Base-by-base conservation (phyloP, 2,329 filamentous ascomycete species). In the Plectosphaerella sp. region DNA sequence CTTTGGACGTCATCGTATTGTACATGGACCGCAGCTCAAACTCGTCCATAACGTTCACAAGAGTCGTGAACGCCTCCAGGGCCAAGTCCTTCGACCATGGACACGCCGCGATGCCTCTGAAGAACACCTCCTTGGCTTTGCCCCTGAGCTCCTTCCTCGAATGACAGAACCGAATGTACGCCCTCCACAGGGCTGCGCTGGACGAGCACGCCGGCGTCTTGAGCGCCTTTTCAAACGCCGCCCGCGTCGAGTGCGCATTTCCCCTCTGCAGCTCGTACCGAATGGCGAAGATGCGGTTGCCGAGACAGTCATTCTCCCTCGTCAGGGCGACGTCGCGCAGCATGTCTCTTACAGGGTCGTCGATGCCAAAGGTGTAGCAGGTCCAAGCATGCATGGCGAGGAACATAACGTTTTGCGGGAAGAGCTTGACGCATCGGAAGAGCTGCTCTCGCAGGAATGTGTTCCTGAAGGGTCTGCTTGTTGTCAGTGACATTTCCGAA, bases 391-490 rank as follows among this genome's bases (percentile, higher is more conserved):
- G 87, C 0, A 94, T 71, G 1, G 80, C 75, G 1, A 95, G 76
- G 55, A 97, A 86, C 6, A 90, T 76, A 2, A 84, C 88, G 69
- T 96, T 97, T 47, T 76, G 74, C 0, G 91, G 90, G 64, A 91
- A 96, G 7, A 72, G 64, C 0, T 61, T 60, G 20, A 94, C 73
- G 55, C 86, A 88, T 2, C 74, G 69, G 5, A 73, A 69, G 1
- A 96, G 70, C 12, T 85, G 72, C 8, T 77, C 69, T 43, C 88
- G 84, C 35, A 95, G 67, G 16, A 84, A 76, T 0, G 76, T 72
- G 5, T 89, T 87, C 49, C 86, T 85, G 68, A 88, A 91, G 3
- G 86, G 78, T 4, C 82, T 82, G 49, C 49, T 15, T 18, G 3
- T 12, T 35, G 49, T 65, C 49, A 67, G 62, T 42, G 28, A 43